Evolutionary conservation across 2,329 filamentous ascomycete genomes (phyloP).

Genomic region (Ophiostoma ips): DNA sequence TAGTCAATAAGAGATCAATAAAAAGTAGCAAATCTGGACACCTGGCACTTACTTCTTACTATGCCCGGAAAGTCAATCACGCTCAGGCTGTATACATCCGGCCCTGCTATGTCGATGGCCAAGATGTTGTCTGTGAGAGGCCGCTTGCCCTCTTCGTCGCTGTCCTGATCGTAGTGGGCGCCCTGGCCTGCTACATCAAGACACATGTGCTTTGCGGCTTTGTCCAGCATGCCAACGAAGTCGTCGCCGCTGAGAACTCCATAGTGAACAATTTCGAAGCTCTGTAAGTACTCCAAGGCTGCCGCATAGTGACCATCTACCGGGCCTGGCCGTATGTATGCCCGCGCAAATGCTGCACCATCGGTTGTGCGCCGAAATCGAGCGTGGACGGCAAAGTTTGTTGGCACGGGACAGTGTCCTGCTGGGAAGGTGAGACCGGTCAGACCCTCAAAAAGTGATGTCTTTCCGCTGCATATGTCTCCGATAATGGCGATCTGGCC

Average conservation of each 20-base stretch:
- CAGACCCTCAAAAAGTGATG: slow-evolving; percentile 9
- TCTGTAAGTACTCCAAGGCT: slow-evolving; percentile 5
- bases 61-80: slow-evolving; percentile 10
- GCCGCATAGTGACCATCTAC: slow-evolving; percentile 5
- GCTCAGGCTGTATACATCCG: slow-evolving; percentile 6
- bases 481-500: slow-evolving; percentile 8
- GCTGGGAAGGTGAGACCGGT: slow-evolving; percentile 7
- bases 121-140: slow-evolving; percentile 9
- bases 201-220: slow-evolving; percentile 1
- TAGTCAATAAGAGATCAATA: neutral
- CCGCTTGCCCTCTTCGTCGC: neutral
- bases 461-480: slow-evolving; percentile 9
- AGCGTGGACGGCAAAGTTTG: neutral
- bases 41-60: slow-evolving; percentile 14
- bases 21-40: slow-evolving; percentile 14
- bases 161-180: neutral
- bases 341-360: neutral
- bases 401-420: neutral
- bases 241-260: neutral
- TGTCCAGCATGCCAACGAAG: neutral
- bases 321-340: slow-evolving; percentile 5
- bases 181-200: neutral
- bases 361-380: neutral
- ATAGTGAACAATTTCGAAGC: neutral
- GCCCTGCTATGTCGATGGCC: slow-evolving; percentile 8